Base-by-base conservation (phyloP, 805 yeast species). In the Myxozyma mucilagina region DNA sequence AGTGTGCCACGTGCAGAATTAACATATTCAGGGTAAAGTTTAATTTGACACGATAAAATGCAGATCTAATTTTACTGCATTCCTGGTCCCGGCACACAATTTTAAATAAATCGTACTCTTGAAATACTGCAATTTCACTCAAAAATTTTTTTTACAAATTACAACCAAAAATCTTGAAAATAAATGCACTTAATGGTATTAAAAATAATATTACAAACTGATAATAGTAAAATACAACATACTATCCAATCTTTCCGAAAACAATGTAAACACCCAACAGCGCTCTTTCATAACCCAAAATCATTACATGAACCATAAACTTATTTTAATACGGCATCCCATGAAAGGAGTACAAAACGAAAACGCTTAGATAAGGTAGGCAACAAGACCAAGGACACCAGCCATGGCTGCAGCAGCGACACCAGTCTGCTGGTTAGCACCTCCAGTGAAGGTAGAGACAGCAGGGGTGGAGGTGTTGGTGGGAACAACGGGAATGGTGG, bases 351-450 rank as follows among this genome's bases (percentile, higher is more conserved):
- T 14, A 5, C 35, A 45, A 36, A 16, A 18, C 3, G 45, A 18
- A 24, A 34, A 35, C 55, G 35, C 60, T 59, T 59, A 59, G 62
- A 59, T 31, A 59, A 68, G 71, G 54, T 64, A 72, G 53, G 63
- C 73, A 38, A 68, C 61, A 48, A 62, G 61, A 50, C 67, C 67
- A 52, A 64, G 71, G 47, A 66, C 65, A 47, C 68, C 74, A 32
- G 65, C 61, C 24, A 53, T 44, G 35, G 65, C 66, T 16, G 61
- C 60, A 36, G 60, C 61, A 59, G 59, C 53, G 29, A 65, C 65
- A 18, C 55, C 60, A 47, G 61, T 52, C 48, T 47, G 53, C 47
- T 64, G 64, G 31, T 44, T 44, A 41, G 61, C 59, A 53, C 68
- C 69, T 52, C 67, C 69, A 44, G 67, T 67, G 59, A 59, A 56